These are phyloP conservation scores for Kalanchoe fedtschenkoi DNA, from an alignment of 164 flowering plant species.

Conservation along the genomic window DNA sequence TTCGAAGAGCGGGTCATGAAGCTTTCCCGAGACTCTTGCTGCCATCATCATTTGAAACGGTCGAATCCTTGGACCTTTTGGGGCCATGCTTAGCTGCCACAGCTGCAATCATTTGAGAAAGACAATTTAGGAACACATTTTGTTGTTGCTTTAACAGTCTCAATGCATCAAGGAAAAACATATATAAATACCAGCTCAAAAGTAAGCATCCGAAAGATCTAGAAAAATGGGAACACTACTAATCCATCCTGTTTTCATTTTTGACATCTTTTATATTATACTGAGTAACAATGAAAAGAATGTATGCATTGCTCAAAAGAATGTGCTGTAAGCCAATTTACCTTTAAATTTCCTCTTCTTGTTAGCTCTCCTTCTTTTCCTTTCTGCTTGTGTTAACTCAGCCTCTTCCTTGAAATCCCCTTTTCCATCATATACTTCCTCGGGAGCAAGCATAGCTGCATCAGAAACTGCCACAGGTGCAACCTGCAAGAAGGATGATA, in stretches of 20 bases:
- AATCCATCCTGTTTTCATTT: too few species aligned
- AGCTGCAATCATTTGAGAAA: neutral
- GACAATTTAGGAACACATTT: neutral
- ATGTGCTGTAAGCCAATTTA: conserved; percentile 8
- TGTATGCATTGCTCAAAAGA: neutral
- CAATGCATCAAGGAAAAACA: neutral
- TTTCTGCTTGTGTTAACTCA: conserved; percentile 77
- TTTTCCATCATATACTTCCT: conserved; percentile 89
- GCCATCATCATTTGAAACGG: neutral
- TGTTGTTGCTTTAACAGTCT: too few species aligned
- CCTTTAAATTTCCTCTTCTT: conserved; percentile 86
- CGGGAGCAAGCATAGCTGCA: conserved; percentile 98
- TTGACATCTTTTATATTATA: neutral
- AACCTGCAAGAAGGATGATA: conserved; percentile 33
- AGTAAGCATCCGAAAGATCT: too few species aligned
- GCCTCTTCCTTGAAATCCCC: conserved; percentile 82
- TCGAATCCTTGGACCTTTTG: neutral
- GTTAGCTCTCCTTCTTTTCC: conserved; percentile 77
- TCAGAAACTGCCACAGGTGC: conserved; percentile 90
- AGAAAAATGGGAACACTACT: too few species aligned
- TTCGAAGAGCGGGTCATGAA: neutral
- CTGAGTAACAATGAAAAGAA: neutral
- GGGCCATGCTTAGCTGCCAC: neutral
- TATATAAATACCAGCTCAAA: neutral
- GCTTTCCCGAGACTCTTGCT: neutral